Percentiles rank a stretch among this genome's conserved stretches.
Evolutionary conservation across 2,329 filamentous ascomycete species (phyloP).

Genomic region (Aspergillus pseudoglaucus): DNA sequence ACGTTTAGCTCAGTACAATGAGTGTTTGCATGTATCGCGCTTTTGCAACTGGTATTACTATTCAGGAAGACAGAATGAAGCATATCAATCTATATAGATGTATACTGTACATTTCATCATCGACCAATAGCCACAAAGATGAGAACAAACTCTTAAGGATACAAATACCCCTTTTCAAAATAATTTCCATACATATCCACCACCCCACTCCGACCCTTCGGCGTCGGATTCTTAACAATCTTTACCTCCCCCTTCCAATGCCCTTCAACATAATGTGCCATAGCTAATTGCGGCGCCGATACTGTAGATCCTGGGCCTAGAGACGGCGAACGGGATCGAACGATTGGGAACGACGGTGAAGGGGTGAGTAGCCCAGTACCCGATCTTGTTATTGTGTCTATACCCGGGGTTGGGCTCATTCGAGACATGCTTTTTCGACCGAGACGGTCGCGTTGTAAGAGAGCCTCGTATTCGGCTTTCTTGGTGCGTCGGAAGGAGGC

Average conservation of each 20-base stretch:
- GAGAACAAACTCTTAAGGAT: conserved; percentile 23
- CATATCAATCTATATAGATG: too few relatives aligned
- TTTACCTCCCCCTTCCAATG: conserved; percentile 56
- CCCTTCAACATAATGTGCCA: conserved; percentile 45
- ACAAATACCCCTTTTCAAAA: conserved; percentile 48
- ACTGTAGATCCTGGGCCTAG: conserved; percentile 4
- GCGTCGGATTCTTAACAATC: conserved; percentile 44
- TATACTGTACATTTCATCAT: too few relatives aligned
- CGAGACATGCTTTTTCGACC: conserved; percentile 2
- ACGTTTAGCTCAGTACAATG: too few relatives aligned
- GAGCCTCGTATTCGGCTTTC: conserved; percentile 44
- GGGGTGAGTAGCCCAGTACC: conserved; percentile 3
- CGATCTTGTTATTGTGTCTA: not conserved
- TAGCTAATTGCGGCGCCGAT: conserved; percentile 16
- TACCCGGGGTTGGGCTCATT: conserved; percentile 9
- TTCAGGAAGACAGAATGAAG: too few relatives aligned
- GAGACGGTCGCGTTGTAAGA: conserved; percentile 8
- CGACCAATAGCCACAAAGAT: too few relatives aligned
- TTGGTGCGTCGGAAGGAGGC: conserved; percentile 49
- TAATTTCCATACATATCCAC: conserved; percentile 50
- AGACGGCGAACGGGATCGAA: conserved; percentile 11
- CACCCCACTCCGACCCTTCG: conserved; percentile 35
- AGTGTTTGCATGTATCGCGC: too few relatives aligned
- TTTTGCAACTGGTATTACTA: too few relatives aligned
- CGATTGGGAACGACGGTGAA: conserved; percentile 3